Conservation (phyloP, 2,329 filamentous ascomycete genomes). For the Aureobasidium sp. region DNA sequence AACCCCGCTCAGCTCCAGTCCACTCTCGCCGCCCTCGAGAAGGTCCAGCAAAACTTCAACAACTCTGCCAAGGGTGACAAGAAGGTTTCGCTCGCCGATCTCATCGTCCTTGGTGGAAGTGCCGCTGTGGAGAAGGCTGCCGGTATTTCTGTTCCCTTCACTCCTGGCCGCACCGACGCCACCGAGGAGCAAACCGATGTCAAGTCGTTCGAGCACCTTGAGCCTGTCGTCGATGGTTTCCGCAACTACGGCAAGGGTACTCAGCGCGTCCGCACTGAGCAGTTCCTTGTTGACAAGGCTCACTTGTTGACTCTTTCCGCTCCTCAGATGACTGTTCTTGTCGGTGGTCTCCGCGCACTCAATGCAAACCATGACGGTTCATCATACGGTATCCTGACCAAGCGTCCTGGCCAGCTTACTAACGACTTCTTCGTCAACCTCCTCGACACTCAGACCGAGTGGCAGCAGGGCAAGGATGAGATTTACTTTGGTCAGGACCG, state of each 20-base stretch:
- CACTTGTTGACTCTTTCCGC: constrained; percentile 61
- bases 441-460: constrained; percentile 57
- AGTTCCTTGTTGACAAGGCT: constrained; percentile 63
- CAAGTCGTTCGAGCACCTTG: constrained; percentile 54
- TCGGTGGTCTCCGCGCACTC: constrained; percentile 64
- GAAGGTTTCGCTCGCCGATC: constrained; percentile 69
- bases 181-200: constrained; percentile 64
- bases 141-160: constrained; percentile 58
- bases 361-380: constrained; percentile 66
- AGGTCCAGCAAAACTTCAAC: constrained; percentile 61
- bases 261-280: constrained; percentile 54
- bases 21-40: constrained; percentile 54
- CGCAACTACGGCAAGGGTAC: constrained; percentile 65
- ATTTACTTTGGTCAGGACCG: constrained; percentile 57
- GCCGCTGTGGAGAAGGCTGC: constrained; percentile 68
- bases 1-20: constrained; percentile 58
- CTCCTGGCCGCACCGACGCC: constrained; percentile 63
- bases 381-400: constrained; percentile 58
- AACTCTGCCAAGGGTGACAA: constrained; percentile 44
- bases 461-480: constrained; percentile 53
- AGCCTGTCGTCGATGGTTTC: constrained; percentile 68
- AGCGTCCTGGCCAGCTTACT: constrained; percentile 57
- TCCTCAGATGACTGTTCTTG: constrained; percentile 61
- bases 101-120: constrained; percentile 66
- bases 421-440: constrained; percentile 81